phyloP scores from a whole-genome alignment of 208 protist genomes.

The Acanthamoeba royreba region DNA sequence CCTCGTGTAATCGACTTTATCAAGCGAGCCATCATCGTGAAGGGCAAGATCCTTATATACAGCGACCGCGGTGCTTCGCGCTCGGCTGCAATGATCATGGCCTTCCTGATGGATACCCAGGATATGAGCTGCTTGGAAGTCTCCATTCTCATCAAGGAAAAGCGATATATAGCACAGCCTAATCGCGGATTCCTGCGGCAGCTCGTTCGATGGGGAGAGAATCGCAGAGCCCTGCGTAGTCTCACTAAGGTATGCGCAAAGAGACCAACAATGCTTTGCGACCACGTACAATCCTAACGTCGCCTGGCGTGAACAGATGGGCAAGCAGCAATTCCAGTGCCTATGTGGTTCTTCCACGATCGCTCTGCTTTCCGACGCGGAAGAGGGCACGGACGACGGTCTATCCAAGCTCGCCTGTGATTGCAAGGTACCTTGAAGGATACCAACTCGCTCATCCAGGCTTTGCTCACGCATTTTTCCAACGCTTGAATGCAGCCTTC shows the following conservation, averaged over 20 bases:
- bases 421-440: background rate
- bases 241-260: background rate
- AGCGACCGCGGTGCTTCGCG: background rate
- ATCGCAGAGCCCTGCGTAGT: background rate
- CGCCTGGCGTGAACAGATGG: background rate
- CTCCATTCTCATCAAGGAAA: conserved; percentile 54
- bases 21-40: conserved; percentile 44
- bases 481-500: background rate
- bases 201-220: conserved; percentile 57
- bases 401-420: background rate
- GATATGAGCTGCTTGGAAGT: background rate
- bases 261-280: background rate
- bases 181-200: conserved; percentile 60
- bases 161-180: conserved; percentile 52
- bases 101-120: conserved; percentile 13
- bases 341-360: conserved; percentile 57
- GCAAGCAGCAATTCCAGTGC: conserved; percentile 58
- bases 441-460: background rate
- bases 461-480: background rate
- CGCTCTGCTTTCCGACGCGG: background rate
- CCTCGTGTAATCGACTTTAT: conserved; percentile 49
- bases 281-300: background rate
- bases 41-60: conserved; percentile 52
- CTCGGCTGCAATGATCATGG: background rate
- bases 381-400: background rate